Conservation (phyloP, 208 protist species). For the Vickermania spadyakhi region DNA sequence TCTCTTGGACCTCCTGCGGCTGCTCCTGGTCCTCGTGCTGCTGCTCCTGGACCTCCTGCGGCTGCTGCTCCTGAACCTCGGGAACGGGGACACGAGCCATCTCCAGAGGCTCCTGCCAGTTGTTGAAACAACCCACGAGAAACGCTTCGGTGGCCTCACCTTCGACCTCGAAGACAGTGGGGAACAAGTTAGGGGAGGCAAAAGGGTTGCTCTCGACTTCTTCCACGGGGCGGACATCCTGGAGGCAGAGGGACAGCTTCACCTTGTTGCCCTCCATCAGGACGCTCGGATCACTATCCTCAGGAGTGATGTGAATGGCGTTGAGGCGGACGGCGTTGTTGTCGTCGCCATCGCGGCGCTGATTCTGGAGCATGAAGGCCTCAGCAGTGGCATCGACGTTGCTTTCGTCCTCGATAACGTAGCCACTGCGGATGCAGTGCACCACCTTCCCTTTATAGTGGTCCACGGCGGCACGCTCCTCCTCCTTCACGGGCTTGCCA, state of each 20-base stretch:
- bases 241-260: slow-evolving; percentile 80
- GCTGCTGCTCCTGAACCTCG: neutral
- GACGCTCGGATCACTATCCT: slow-evolving; percentile 45
- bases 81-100: slow-evolving; percentile 62
- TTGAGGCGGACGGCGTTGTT: slow-evolving; percentile 50
- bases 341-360: slow-evolving; percentile 59
- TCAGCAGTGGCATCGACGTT: slow-evolving; percentile 63
- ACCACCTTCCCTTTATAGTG: slow-evolving; percentile 87
- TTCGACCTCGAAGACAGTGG: slow-evolving; percentile 82
- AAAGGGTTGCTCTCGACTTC: slow-evolving; percentile 80
- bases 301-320: slow-evolving; percentile 61
- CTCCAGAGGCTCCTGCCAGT: slow-evolving; percentile 87
- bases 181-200: slow-evolving; percentile 77
- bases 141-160: slow-evolving; percentile 88
- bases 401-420: slow-evolving; percentile 81
- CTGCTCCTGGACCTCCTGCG: neutral
- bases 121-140: slow-evolving; percentile 88
- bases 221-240: slow-evolving; percentile 75
- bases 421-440: slow-evolving; percentile 84
- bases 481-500: slow-evolving; percentile 73
- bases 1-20: slow-evolving; percentile 29
- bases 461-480: slow-evolving; percentile 77
- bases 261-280: slow-evolving; percentile 78
- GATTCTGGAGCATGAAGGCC: slow-evolving; percentile 78
- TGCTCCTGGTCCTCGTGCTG: neutral